Conservation (phyloP, 768 basidiomycete species). For the Collybia sordida region DNA sequence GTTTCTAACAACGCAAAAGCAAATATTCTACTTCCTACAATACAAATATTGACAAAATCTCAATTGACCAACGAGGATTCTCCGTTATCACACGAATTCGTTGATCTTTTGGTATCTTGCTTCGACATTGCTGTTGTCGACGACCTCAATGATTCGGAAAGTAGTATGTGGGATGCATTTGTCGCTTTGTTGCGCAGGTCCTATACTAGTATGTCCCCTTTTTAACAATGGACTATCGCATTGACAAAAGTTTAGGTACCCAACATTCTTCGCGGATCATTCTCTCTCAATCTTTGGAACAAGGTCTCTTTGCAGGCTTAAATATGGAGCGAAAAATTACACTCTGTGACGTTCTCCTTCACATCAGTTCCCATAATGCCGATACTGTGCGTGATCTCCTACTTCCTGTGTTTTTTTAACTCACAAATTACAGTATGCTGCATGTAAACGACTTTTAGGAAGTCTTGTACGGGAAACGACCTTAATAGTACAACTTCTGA, state of each 20-base stretch:
- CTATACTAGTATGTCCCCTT: constrained; percentile 23
- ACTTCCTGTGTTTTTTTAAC: not conserved
- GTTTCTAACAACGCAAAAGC: constrained; percentile 49
- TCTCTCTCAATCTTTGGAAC: constrained; percentile 45
- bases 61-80: constrained; percentile 16
- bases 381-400: constrained; percentile 41
- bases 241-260: constrained; percentile 35
- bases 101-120: constrained; percentile 41
- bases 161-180: constrained; percentile 53
- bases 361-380: constrained; percentile 44
- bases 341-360: constrained; percentile 57
- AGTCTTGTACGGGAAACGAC: constrained; percentile 47
- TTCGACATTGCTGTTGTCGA: constrained; percentile 49
- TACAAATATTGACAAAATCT: constrained; percentile 38
- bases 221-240: not conserved
- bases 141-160: constrained; percentile 43
- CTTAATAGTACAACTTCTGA: constrained; percentile 54
- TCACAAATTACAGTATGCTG: constrained; percentile 33
- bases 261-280: constrained; percentile 31
- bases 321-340: constrained; percentile 51
- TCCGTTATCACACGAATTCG: constrained; percentile 32
- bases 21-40: constrained; percentile 56
- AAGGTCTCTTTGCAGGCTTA: constrained; percentile 57
- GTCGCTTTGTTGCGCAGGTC: constrained; percentile 39
- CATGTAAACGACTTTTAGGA: constrained; percentile 50